Conservation (phyloP, 257 asterid species). For the Salvia splendens region DNA sequence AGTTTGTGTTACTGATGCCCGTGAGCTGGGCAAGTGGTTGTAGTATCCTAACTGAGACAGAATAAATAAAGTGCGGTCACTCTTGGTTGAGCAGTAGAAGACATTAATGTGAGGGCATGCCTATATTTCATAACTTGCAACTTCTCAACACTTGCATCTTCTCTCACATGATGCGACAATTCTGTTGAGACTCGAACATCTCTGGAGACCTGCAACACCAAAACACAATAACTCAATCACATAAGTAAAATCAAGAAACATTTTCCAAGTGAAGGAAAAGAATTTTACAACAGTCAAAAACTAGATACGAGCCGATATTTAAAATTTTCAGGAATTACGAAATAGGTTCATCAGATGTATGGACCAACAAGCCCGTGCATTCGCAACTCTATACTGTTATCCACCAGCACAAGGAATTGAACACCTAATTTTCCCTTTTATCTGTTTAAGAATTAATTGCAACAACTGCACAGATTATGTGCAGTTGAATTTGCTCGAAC, state of each 20-base stretch:
- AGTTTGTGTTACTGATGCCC: too few relatives aligned
- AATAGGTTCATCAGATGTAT: not conserved
- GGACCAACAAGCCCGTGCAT: not conserved
- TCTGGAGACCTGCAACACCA: constrained; percentile 73
- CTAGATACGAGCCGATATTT: not conserved
- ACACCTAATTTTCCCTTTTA: too few relatives aligned
- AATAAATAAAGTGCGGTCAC: too few relatives aligned
- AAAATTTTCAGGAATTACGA: not conserved
- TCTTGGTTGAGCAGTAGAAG: too few relatives aligned
- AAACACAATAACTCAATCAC: constrained; percentile 14
- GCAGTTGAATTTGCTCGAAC: not conserved
- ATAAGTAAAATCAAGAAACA: not conserved
- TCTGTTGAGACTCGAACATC: constrained; percentile 74
- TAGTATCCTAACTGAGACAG: too few relatives aligned
- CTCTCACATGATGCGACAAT: constrained; percentile 41
- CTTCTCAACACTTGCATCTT: not conserved
- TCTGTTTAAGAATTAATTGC: not conserved
- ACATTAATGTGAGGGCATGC: not conserved
- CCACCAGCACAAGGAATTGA: constrained; percentile 2
- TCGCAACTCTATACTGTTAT: not conserved
- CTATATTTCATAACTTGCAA: not conserved
- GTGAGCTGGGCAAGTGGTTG: too few relatives aligned
- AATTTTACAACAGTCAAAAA: not conserved
- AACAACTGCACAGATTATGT: not conserved
- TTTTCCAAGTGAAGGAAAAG: not conserved